Conservation (phyloP, 345 rosid genomes). For the Viola odorata region DNA sequence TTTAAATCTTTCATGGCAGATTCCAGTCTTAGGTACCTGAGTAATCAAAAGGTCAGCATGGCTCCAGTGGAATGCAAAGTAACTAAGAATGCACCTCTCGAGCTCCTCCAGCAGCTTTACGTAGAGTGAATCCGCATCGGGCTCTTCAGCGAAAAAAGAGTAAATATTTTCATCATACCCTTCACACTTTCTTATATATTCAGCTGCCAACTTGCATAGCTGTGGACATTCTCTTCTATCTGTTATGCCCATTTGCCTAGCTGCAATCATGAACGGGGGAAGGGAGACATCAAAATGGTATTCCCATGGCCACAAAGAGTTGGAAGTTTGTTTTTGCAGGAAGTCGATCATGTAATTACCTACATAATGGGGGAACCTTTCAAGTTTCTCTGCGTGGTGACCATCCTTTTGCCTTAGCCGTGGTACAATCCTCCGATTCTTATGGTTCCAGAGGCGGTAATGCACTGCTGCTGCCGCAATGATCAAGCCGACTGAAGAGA, state of each 20-base stretch:
- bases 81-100: conserved; percentile 73
- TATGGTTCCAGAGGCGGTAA: conserved; percentile 38
- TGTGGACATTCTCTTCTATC: conserved; percentile 64
- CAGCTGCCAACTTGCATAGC: conserved; percentile 60
- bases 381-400: conserved; percentile 46
- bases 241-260: conserved; percentile 72
- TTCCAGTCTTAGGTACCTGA: conserved; percentile 35
- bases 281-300: neutral
- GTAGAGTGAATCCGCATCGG: conserved; percentile 50
- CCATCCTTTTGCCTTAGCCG: conserved; percentile 36
- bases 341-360: conserved; percentile 30
- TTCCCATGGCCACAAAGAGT: neutral
- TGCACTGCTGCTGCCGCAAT: conserved; percentile 61
- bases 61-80: conserved; percentile 83
- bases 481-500: conserved; percentile 64
- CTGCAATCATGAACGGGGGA: conserved; percentile 27
- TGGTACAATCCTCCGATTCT: conserved; percentile 62
- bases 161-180: conserved; percentile 52
- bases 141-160: conserved; percentile 43
- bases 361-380: conserved; percentile 72
- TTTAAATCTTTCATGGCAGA: neutral
- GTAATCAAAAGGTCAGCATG: conserved; percentile 53
- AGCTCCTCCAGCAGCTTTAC: conserved; percentile 67
- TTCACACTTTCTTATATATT: conserved; percentile 46
- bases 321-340: neutral